Percentiles rank a stretch among this genome's conserved stretches.
These are phyloP conservation scores for Diaporthe citri DNA, from an alignment of 2,329 filamentous ascomycete species.

Conservation along the genomic window DNA sequence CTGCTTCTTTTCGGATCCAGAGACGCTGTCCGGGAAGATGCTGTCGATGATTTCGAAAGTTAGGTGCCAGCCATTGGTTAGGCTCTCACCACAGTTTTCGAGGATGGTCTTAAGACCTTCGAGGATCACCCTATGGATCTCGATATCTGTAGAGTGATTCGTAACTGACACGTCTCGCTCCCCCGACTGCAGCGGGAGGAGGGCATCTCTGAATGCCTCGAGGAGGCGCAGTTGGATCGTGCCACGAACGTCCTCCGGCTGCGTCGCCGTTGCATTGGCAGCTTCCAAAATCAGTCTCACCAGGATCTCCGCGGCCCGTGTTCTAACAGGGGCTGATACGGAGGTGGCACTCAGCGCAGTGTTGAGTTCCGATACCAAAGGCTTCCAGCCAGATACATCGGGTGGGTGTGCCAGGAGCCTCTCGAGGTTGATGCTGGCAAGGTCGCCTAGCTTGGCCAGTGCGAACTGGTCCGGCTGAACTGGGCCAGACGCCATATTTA, in stretches of 20 bases:
- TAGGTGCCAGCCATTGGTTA: constrained; percentile 86
- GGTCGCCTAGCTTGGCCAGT: constrained; percentile 78
- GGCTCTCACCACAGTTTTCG: constrained; percentile 87
- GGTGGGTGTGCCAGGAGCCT: constrained; percentile 78
- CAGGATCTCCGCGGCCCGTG: constrained; percentile 74
- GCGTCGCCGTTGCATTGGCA: constrained; percentile 66
- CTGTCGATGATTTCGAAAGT: constrained; percentile 88
- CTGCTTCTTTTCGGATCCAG: constrained; percentile 51
- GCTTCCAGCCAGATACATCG: constrained; percentile 80
- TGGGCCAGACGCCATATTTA: constrained; percentile 60
- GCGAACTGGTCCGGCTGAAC: constrained; percentile 76
- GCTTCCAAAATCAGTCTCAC: constrained; percentile 70
- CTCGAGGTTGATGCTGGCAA: constrained; percentile 80
- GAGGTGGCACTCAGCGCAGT: constrained; percentile 60
- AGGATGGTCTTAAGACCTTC: constrained; percentile 86
- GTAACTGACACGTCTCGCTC: constrained; percentile 67
- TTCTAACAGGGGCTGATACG: constrained; percentile 65
- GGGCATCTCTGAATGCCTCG: constrained; percentile 72
- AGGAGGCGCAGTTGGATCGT: constrained; percentile 80
- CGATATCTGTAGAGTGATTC: constrained; percentile 75
- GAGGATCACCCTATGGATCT: constrained; percentile 84
- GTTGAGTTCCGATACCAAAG: constrained; percentile 70
- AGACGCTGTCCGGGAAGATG: constrained; percentile 72
- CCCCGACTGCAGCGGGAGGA: constrained; percentile 68
- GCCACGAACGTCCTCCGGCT: constrained; percentile 64